Evolutionary conservation across 208 protist species (phyloP), one percentile per base, ranked within the genome.

Genomic region (Leishmania braziliensis): DNA sequence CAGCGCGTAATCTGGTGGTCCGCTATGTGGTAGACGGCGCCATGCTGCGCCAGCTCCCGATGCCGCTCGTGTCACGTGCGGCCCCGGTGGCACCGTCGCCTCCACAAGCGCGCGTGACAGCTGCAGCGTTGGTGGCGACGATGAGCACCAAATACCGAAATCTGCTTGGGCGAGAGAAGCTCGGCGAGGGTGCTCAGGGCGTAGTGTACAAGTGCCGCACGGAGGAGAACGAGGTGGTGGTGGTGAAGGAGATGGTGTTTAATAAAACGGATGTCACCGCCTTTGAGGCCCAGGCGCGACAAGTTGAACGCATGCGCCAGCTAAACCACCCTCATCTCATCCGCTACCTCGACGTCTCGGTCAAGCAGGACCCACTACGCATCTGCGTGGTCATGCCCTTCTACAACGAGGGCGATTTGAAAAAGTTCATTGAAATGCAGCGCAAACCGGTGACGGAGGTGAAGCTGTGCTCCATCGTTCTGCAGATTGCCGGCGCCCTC

Each of bases 361-460:
- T 86, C 2, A 58, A 69, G n/a, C 65, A 86, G 62, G 79, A 90
- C 36, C 91, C 92, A 51, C 75, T 87, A 33, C 87, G 88, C 39
- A 88, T 97, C 50, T 88, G 70, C 70, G 89, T 97, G n/a, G 86
- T 95, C 65, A 97, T 95, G 92, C 92, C 91, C 20, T 97, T 90
- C 82, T 96, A 97, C 87, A 90, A 89, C 53, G 92, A 96, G 75
- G 92, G 92, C 23, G 92, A 96, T 71, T 60, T 97, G 65, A 85
- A 77, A 54, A 78, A 89, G 62, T 95, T 93, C 75, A 93, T 97
- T 54, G 84, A 82, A 53, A 76, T 84, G 12, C 92, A 94, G 71
- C 78, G 81, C 54, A 74, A 71, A n/a, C 86, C 92, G 16, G 84
- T 96, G 65, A 81, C 77, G 53, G 91, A 95, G 81, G 78, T 93